A percentile compares a stretch with the other conserved stretches of the same genome.
phyloP scores from a whole-genome alignment of 177 flowering plant species.

The Telopea speciosissima region DNA sequence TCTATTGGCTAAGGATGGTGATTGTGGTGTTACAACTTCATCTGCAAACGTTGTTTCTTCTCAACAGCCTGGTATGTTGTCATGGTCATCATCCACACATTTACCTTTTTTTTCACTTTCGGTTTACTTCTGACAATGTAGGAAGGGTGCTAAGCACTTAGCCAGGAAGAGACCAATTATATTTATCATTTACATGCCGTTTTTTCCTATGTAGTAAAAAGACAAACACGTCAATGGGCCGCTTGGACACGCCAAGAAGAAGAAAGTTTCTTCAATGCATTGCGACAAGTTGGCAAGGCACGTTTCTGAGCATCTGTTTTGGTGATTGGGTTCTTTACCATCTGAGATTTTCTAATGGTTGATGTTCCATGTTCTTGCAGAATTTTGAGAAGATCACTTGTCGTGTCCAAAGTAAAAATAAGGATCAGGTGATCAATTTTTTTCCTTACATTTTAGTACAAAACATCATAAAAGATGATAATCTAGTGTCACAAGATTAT shows the following conservation, averaged over 20 bases:
- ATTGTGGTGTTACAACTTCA: slow-evolving; percentile 14
- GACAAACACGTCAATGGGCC: slow-evolving; percentile 94
- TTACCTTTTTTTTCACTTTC: background rate
- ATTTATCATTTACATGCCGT: background rate
- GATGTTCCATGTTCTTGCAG: slow-evolving; percentile 36
- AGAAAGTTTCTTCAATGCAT: slow-evolving; percentile 87
- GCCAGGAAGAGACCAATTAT: background rate
- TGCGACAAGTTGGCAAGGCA: slow-evolving; percentile 99
- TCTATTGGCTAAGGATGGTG: slow-evolving; percentile 15
- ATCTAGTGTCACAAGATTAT: background rate
- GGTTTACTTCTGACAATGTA: background rate
- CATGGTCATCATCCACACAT: background rate
- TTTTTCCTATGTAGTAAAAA: slow-evolving; percentile 48
- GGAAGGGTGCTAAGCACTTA: background rate
- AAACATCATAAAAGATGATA: background rate
- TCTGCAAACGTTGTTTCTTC: slow-evolving; percentile 21
- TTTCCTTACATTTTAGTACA: background rate
- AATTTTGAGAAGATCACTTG: slow-evolving; percentile 97
- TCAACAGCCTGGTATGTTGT: slow-evolving; percentile 49
- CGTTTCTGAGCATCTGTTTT: slow-evolving; percentile 19
- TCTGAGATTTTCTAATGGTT: slow-evolving; percentile 9
- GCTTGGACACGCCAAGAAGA: slow-evolving; percentile 99
- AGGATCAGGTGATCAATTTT: slow-evolving; percentile 71
- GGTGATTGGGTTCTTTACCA: background rate
- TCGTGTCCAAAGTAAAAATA: slow-evolving; percentile 94